Evolutionary conservation across 176 grass and related monocot genomes (phyloP).

Genomic region (Raddia guianensis): DNA sequence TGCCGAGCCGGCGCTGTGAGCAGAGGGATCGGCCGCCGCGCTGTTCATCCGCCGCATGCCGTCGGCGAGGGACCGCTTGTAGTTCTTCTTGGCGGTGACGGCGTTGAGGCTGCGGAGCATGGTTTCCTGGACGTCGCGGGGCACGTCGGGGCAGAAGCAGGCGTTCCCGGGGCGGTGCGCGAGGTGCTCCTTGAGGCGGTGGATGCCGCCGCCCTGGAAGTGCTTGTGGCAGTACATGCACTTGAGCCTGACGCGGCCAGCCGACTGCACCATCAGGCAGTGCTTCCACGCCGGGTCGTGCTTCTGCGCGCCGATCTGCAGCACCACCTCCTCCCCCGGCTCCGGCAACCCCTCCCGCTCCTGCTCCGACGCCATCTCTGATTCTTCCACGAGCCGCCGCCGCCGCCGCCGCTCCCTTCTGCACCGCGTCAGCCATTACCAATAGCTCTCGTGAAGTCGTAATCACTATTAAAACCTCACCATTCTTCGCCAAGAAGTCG

Average conservation of each 20-base stretch:
- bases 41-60: constrained; percentile 38
- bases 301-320: constrained; percentile 84
- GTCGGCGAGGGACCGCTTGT: constrained; percentile 50
- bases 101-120: constrained; percentile 79
- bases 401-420: neutral
- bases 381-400: neutral
- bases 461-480: neutral
- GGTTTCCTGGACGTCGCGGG: constrained; percentile 61
- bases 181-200: constrained; percentile 99
- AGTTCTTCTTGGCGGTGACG: constrained; percentile 69
- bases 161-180: constrained; percentile 87
- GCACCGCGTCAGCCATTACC: neutral
- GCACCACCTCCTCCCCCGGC: constrained; percentile 44
- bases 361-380: constrained; percentile 19
- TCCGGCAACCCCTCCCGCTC: constrained; percentile 26
- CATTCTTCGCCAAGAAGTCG: neutral
- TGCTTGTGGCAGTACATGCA: constrained; percentile 88
- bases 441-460: neutral
- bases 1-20: neutral
- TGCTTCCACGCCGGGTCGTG: constrained; percentile 97
- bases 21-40: neutral
- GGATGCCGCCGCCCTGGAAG: constrained; percentile 91
- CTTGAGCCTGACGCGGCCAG: constrained; percentile 65
- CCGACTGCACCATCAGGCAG: constrained; percentile 76
- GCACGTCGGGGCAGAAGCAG: constrained; percentile 83